Evolutionary conservation across 257 asterid species (phyloP).

Genomic region (Jasminum sambac): DNA sequence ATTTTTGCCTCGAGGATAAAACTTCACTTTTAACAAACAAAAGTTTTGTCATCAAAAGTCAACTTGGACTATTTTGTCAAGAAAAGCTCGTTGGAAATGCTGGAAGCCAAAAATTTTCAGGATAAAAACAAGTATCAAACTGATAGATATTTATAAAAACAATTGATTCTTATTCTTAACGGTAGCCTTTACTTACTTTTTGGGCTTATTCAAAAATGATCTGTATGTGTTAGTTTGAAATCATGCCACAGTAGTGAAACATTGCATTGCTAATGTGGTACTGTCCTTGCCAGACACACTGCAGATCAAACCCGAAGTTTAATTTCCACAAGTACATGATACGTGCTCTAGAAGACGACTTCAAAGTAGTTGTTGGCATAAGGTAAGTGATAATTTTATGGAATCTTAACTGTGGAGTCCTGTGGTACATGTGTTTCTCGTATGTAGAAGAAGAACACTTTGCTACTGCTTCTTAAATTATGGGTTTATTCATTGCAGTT

Average conservation of each 20-base stretch:
- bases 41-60: too few species aligned
- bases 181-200: constrained; percentile 6
- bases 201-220: constrained; percentile 8
- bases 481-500: constrained; percentile 54
- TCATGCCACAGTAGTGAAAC: too few species aligned
- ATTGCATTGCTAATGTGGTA: constrained; percentile 15
- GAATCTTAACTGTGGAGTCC: background rate
- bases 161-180: too few species aligned
- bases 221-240: constrained; percentile 13
- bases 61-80: too few species aligned
- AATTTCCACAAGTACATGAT: constrained; percentile 96
- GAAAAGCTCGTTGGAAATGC: too few species aligned
- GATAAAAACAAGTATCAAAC: too few species aligned
- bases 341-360: constrained; percentile 96
- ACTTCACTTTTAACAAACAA: background rate
- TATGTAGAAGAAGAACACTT: background rate
- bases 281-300: constrained; percentile 65
- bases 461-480: constrained; percentile 12
- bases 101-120: too few species aligned
- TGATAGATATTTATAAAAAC: too few species aligned
- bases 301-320: constrained; percentile 84
- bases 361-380: constrained; percentile 90
- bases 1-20: background rate
- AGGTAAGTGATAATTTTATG: constrained; percentile 54
- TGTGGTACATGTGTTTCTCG: background rate